Percentiles rank a stretch among this genome's conserved stretches.
These are phyloP conservation scores for Moelleriella libera DNA, from an alignment of 2,329 filamentous ascomycete genomes.

Conservation along the genomic window DNA sequence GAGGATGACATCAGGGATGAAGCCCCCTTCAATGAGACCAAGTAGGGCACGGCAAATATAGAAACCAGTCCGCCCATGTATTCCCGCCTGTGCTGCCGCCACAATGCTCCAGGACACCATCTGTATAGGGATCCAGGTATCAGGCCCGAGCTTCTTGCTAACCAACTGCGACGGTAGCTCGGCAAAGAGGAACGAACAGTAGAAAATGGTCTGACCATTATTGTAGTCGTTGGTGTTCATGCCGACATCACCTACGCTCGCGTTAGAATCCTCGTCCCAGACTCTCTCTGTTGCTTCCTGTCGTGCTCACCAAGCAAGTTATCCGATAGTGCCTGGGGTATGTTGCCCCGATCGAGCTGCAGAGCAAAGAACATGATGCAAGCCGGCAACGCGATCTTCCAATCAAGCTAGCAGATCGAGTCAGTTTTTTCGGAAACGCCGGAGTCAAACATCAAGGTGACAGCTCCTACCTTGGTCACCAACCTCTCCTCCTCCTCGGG, in stretches of 20 bases:
- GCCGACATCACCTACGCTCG: constrained; percentile 1
- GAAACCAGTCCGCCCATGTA: constrained; percentile 13
- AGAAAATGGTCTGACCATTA: constrained; percentile 34
- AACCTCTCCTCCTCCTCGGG: constrained; percentile 39
- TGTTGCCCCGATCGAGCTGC: constrained; percentile 25
- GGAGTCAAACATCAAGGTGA: not conserved
- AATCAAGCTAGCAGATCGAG: constrained; percentile 12
- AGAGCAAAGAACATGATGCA: constrained; percentile 40
- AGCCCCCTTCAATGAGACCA: constrained; percentile 41
- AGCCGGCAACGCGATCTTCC: constrained; percentile 16
- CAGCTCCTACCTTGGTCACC: constrained; percentile 30
- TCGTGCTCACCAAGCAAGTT: constrained; percentile 16
- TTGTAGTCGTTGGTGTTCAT: constrained; percentile 24
- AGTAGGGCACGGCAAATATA: constrained; percentile 20
- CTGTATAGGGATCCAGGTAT: constrained; percentile 33
- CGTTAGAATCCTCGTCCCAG: not conserved
- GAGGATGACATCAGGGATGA: constrained; percentile 34
- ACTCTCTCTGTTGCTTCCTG: too few relatives aligned
- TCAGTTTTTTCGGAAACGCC: not conserved
- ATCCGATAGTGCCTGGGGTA: constrained; percentile 18
- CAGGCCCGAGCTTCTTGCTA: constrained; percentile 33
- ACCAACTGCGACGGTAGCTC: constrained; percentile 40
- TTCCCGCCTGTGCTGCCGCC: constrained; percentile 17
- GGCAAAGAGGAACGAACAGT: constrained; percentile 31
- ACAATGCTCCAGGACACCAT: constrained; percentile 22